These are phyloP conservation scores for Candida freyschussii DNA, from an alignment of 1,139 yeast species.

Conservation along the genomic window DNA sequence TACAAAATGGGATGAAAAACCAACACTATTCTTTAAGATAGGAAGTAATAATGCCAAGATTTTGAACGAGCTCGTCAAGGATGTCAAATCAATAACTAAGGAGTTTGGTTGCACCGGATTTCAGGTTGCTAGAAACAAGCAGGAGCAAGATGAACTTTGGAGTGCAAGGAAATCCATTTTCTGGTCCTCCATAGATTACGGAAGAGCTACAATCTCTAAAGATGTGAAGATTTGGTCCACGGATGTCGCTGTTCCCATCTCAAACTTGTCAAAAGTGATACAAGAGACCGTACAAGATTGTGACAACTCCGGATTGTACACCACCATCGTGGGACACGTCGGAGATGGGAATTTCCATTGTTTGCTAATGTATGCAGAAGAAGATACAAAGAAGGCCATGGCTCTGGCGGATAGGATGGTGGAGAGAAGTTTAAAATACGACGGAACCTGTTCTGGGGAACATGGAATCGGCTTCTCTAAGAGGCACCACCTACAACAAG, in stretches of 20 bases:
- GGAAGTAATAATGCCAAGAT: slow-evolving; percentile 46
- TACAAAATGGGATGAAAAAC: slow-evolving; percentile 46
- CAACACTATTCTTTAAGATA: slow-evolving; percentile 61
- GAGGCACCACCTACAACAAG: slow-evolving; percentile 43
- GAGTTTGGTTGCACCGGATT: slow-evolving; percentile 9
- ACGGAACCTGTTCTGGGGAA: slow-evolving; percentile 66
- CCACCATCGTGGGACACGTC: slow-evolving; percentile 66
- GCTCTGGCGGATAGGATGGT: slow-evolving; percentile 34
- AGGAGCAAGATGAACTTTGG: slow-evolving; percentile 72
- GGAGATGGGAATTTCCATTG: slow-evolving; percentile 72
- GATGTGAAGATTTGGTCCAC: slow-evolving; percentile 79
- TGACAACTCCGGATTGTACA: slow-evolving; percentile 65
- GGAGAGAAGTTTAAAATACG: slow-evolving; percentile 35
- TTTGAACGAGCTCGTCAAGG: slow-evolving; percentile 41
- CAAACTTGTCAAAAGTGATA: slow-evolving; percentile 58
- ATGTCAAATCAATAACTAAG: slow-evolving; percentile 19
- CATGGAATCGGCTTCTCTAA: slow-evolving; percentile 63
- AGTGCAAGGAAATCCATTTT: slow-evolving; percentile 81
- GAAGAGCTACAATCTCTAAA: slow-evolving; percentile 46
- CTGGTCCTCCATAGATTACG: slow-evolving; percentile 33
- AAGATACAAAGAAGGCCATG: slow-evolving; percentile 28
- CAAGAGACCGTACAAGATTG: slow-evolving; percentile 51
- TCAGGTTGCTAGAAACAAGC: slow-evolving; percentile 30
- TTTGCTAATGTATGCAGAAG: slow-evolving; percentile 41
- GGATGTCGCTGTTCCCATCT: slow-evolving; percentile 84